Evolutionary conservation across 768 basidiomycete genomes (phyloP), one percentile per base, ranked within the genome.

Genomic region (Russula brevipes): DNA sequence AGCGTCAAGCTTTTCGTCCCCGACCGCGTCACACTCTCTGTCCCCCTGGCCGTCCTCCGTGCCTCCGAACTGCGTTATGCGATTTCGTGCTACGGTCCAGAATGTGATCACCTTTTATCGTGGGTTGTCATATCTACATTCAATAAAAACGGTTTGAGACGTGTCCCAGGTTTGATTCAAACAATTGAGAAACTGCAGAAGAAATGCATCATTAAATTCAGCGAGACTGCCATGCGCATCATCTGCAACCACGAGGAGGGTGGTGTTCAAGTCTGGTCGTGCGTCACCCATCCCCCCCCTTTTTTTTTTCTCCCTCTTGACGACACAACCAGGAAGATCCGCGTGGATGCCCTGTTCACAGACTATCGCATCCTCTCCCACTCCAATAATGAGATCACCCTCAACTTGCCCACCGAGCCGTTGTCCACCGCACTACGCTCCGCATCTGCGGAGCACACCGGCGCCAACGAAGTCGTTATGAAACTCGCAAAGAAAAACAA

Each of bases 281-380:
- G 59, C 59, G 84, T 75, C 19, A 2, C 42, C 39, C 38, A 78
- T 78, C 76, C 79, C 54, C 60, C 38, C 3, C 38, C 24, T 54
- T 14, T 10, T 17, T n/a, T n/a, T 36, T 19, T 16, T 31, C 16
- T 12, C 44, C 16, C 10, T 38, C 7, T 35, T 52, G 19, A 59
- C 41, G 3, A 11, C 17, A 14, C 11, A 30, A 41, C 17, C 59
- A 87, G 86, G 16, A 81, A 85, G 68, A 82, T 88, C 69, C 87
- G 85, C 72, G 80, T 85, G 9, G 78, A 81, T 44, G 82, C 89
- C 0, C 70, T 93, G 10, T 91, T 93, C 74, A 80, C 78, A 2
- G 79, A 84, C 64, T 91, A 94, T 72, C 86, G 91, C 49, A 91
- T 95, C 69, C 88, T 94, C 70, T 94, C 92, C 24, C 93, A 93